Evolutionary conservation across 805 yeast genomes (phyloP).

Genomic region (Yamadazyma kitorensis): DNA sequence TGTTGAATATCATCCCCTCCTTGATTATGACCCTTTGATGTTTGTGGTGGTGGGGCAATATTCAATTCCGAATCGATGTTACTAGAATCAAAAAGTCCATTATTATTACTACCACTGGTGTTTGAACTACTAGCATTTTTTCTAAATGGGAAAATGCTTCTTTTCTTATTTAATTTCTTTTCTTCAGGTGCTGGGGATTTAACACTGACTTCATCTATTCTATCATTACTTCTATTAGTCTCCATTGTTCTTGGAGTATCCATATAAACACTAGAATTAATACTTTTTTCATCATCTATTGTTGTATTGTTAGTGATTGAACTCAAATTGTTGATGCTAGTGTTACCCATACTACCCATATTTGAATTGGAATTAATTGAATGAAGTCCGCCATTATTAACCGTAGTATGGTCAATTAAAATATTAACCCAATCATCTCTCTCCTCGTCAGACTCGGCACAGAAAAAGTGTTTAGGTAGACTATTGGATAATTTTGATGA

Average conservation of each 20-base stretch:
- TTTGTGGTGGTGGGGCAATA: constrained; percentile 4
- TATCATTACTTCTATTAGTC: constrained; percentile 11
- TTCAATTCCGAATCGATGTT: constrained; percentile 4
- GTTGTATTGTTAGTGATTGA: background rate
- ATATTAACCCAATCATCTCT: constrained; percentile 68
- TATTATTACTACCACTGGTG: background rate
- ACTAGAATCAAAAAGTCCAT: constrained; percentile 1
- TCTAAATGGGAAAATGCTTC: constrained; percentile 60
- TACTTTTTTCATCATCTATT: background rate
- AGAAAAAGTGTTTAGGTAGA: constrained; percentile 58
- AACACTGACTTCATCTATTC: constrained; percentile 8
- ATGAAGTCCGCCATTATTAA: background rate
- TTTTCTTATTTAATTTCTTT: constrained; percentile 46
- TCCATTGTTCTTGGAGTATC: constrained; percentile 8
- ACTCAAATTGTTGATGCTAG: background rate
- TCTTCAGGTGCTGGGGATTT: constrained; percentile 13
- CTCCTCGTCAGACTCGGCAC: constrained; percentile 78
- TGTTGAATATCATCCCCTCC: constrained; percentile 18
- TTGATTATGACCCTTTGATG: background rate
- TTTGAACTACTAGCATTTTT: constrained; percentile 16
- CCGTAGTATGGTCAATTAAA: constrained; percentile 24
- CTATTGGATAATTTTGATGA: constrained; percentile 28
- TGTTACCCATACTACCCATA: background rate
- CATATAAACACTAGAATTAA: constrained; percentile 1
- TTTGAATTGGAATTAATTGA: background rate